These are phyloP conservation scores for Dipteronia sinensis DNA, from an alignment of 345 rosid genomes.

Conservation along the genomic window DNA sequence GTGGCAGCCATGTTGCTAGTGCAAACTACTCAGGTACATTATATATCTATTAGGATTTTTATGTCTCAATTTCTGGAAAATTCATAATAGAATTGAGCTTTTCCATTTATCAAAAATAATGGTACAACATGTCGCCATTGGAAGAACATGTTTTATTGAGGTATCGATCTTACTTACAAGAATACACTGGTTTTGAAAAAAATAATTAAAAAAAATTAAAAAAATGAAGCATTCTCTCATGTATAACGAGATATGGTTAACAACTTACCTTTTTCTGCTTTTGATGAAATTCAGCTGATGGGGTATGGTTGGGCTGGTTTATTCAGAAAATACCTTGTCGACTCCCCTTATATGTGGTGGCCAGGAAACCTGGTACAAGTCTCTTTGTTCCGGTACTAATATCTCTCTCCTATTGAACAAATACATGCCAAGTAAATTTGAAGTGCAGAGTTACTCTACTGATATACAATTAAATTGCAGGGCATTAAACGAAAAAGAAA, in stretches of 20 bases:
- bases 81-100: background rate
- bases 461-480: conserved; percentile 18
- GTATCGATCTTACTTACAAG: background rate
- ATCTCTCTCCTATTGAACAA: background rate
- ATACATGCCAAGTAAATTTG: background rate
- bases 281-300: conserved; percentile 20
- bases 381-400: conserved; percentile 47
- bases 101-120: background rate
- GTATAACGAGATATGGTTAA: background rate
- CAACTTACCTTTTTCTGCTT: background rate
- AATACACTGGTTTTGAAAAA: too few relatives aligned
- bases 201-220: too few relatives aligned
- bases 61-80: background rate
- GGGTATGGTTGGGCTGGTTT: conserved; percentile 56
- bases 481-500: conserved; percentile 51
- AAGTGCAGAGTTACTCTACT: background rate
- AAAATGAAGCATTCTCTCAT: background rate
- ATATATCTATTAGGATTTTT: background rate
- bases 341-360: conserved; percentile 61
- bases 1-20: conserved; percentile 50
- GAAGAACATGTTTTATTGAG: background rate
- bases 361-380: conserved; percentile 53
- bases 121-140: background rate
- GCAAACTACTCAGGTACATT: conserved; percentile 70
- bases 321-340: conserved; percentile 50